Percentiles rank a stretch among this genome's conserved stretches.
Evolutionary conservation across 257 asterid genomes (phyloP).

Genomic region (Scutellaria minor): DNA sequence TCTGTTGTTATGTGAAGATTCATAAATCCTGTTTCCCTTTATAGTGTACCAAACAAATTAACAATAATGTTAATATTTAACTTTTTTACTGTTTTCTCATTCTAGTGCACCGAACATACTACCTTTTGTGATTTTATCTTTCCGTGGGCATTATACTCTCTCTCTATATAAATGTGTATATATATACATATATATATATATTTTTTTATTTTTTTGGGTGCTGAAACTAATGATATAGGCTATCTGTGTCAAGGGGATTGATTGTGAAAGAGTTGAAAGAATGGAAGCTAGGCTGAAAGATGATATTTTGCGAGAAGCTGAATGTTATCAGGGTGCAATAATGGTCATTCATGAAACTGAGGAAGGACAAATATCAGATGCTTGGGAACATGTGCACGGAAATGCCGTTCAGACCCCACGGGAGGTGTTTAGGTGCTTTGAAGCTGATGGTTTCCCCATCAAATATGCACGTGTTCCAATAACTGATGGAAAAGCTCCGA

Average conservation of each 20-base stretch:
- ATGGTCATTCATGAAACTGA: constrained; percentile 97
- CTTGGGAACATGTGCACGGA: constrained; percentile 85
- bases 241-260: constrained; percentile 73
- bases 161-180: too few species aligned
- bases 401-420: constrained; percentile 88
- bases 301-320: constrained; percentile 97
- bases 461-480: constrained; percentile 97
- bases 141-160: too few species aligned
- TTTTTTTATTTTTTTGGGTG: not conserved
- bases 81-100: constrained; percentile 21
- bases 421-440: constrained; percentile 87
- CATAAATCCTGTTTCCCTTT: not conserved
- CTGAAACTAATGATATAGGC: constrained; percentile 40
- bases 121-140: too few species aligned
- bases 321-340: constrained; percentile 80
- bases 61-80: not conserved
- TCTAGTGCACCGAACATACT: constrained; percentile 1
- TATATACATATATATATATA: too few species aligned
- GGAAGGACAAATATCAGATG: constrained; percentile 84
- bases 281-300: constrained; percentile 97
- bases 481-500: constrained; percentile 99
- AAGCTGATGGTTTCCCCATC: constrained; percentile 83
- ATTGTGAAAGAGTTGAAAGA: constrained; percentile 90
- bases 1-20: not conserved
- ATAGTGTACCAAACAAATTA: too few species aligned